Base-by-base conservation (phyloP, 176 grass and related monocot genomes). In the Oryza glumipatula region DNA sequence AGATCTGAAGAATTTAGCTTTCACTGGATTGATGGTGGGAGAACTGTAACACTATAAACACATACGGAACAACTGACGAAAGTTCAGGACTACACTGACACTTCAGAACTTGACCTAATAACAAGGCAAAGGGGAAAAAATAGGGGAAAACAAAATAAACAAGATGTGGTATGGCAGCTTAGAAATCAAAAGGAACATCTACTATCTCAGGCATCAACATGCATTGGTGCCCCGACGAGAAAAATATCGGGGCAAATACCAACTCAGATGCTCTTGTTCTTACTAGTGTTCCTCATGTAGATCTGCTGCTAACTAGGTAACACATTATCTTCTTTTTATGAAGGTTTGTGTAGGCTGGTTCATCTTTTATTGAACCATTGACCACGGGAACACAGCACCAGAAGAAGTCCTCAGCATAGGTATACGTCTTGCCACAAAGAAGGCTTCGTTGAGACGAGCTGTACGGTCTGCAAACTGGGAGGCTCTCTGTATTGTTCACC, bases 371-470 rank as follows among this genome's bases (percentile, higher is more conserved):
- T 84, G 84, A 85, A 93, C 80, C 83, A 87, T 78, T 41, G 92
- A 74, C 92, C 88, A 93, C 44, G 92, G 86, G 76, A 84, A 77
- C 36, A 71, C 39, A 17, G 77, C 87, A 81, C 82, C 88, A 12
- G 86, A 67, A 46, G 78, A 70, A 68, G 89, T 83, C 83, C 90
- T 89, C 43, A 91, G 87, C 36, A 89, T 52, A 6, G 90, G 91
- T 77, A 88, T 86, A 56, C 85, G 90, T 63, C 76, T 87, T 35
- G 76, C 84, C n/a, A 89, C 73, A 26, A 87, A 80, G 86, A 95
- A 95, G 68, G 92, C 88, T 80, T 93, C 90, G 14, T 88, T 93
- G 49, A 94, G 77, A 70, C 80, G 79, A 17, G 89, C 75, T 23
- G 92, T 76, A 1, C 73, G 87, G 49, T 75, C 76, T 19, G 81